Conservation (phyloP, 2,329 filamentous ascomycete genomes). For the Fusarium paranaense region DNA sequence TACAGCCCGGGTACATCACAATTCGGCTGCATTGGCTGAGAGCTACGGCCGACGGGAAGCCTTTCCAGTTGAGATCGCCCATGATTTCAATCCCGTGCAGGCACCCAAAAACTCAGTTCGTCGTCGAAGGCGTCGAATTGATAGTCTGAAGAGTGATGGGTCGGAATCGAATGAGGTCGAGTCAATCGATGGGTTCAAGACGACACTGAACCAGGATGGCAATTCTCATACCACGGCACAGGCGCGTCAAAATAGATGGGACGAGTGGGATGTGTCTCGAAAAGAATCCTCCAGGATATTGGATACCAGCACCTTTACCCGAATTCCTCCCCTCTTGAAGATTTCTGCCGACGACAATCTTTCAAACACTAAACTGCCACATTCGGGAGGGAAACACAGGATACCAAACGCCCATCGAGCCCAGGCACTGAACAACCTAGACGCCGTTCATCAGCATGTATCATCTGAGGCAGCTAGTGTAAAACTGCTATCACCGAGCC, state of each 20-base stretch:
- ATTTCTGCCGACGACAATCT: constrained; percentile 24
- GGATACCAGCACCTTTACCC: constrained; percentile 20
- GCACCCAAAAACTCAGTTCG: constrained; percentile 43
- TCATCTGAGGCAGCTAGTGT: not conserved
- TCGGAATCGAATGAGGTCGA: constrained; percentile 6
- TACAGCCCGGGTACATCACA: constrained; percentile 49
- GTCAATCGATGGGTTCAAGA: constrained; percentile 13
- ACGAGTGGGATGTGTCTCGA: constrained; percentile 42
- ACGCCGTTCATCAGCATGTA: not conserved
- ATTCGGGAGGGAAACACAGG: not conserved
- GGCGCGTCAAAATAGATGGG: constrained; percentile 35
- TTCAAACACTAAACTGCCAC: constrained; percentile 5
- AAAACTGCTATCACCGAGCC: not conserved
- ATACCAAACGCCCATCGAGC: not conserved
- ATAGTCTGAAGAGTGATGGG: not conserved
- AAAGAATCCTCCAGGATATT: constrained; percentile 41
- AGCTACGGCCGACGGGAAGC: constrained; percentile 40
- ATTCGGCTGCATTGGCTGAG: constrained; percentile 45
- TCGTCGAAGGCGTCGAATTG: constrained; percentile 42
- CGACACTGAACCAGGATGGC: constrained; percentile 1
- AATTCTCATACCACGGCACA: not conserved
- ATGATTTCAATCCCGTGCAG: constrained; percentile 38
- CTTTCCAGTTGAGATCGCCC: constrained; percentile 39
- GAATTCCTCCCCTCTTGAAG: constrained; percentile 29
- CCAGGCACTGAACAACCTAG: not conserved